Base-by-base conservation (phyloP, 2,329 filamentous ascomycete species). In the Chalara sp. region DNA sequence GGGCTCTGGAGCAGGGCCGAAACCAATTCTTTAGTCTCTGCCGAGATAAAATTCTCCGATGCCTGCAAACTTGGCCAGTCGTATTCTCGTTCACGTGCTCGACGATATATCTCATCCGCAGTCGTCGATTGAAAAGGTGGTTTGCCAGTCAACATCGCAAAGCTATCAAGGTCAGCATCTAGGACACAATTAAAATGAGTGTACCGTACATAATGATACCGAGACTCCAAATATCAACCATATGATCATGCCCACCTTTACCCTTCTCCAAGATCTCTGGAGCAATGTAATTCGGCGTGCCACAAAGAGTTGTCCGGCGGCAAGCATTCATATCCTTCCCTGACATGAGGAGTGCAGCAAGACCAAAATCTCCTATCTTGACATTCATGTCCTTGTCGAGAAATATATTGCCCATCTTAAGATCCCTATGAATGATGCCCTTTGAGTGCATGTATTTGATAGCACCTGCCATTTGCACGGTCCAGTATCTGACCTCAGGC, bases 361-460 rank as follows among this genome's bases (percentile, higher is more conserved):
- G 76, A 3, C 93, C 93, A 71, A 99, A 99, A 68, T 99, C 93
- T 43, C 93, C 93, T 61, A 99, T 89, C 68, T 99, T 99, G 61
- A 96, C 86, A 64, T 99, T 95, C 92, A 99, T 96, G 59, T 90
- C 78, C 49, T 82, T 81, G 67, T 99, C 93, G 48, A 99, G 76
- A 63, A 99, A 99, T 59, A 99, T 85, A 67, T 99, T 99, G 46
- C 93, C 95, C 76, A 96, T 97, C 71, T 99, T 99, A 61, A 99
- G 71, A 69, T 99, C 93, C 46, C 93, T 83, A 69, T 99, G 93
- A 46, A 97, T 96, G 55, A 99, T 95, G 58, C 92, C 93, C 66
- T 95, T 87, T 63, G 84, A 84, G 68, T 99, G 95, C 75, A 99
- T 87, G 66, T 99, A 99, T 70, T 97, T 97, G 70, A 99, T 92